Evolutionary conservation across 805 yeast species (phyloP), one percentile per base, ranked within the genome.

Genomic region (Teunomyces pallodes): DNA sequence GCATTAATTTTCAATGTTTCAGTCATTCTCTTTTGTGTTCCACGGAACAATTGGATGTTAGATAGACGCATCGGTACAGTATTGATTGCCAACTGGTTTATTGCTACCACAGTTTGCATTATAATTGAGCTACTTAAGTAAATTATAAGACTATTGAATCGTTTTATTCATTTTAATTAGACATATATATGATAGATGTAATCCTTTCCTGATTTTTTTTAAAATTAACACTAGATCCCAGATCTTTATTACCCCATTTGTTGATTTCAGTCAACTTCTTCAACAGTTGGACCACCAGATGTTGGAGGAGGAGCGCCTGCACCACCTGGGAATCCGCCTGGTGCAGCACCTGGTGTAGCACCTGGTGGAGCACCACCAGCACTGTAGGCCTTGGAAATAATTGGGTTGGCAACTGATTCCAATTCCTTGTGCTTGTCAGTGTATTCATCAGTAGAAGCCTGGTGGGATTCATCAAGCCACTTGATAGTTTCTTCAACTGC

Each of bases 311-410:
- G 56, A 42, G 58, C 57, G 14, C 57, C 62, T 40, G 58, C 57
- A 14, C 57, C 62, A 42, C 66, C 77, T 55, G 62, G 60, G 52
- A 83, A 83, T 64, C 84, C 86, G 48, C 74, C 74, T 38, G 66
- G 62, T 43, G 54, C 54, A 8, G 60, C 62, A 17, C 71, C 71
- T 49, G 61, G 60, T 41, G 70, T 67, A 46, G 61, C 63, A 16
- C 61, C 61, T 26, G 58, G 61, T 39, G 59, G 59, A 14, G 60
- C 62, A 20, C 57, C 62, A 8, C 52, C 52, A 3, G 57, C 62
- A 24, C 60, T 61, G 54, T 71, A 71, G 28, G 71, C 73, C 38
- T 60, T 56, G 13, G 67, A 48, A 46, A 71, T 65, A 36, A 72
- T 67, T 46, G 75, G 75, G 53, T 71, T 70, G 47, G 74, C 75